Percentiles rank a stretch among this genome's conserved stretches.
Conservation (phyloP, 371 early-diverging fungal species). For the Furculomyces boomerangus region DNA sequence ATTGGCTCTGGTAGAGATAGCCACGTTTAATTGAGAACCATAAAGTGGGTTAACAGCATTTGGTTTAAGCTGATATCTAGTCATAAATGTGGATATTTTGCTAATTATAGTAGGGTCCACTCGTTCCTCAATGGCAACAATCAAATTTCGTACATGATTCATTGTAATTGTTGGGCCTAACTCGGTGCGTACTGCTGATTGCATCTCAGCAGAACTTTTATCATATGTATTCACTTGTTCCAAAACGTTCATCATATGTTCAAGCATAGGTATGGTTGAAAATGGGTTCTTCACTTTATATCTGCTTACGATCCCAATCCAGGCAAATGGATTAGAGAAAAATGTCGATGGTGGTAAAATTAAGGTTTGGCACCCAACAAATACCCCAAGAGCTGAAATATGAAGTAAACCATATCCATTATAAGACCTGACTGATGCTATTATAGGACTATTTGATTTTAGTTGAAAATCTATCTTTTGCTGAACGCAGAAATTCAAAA, state of each 20-base stretch:
- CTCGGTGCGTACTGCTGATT: not conserved
- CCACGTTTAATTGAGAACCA: slow-evolving; percentile 52
- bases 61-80: slow-evolving; percentile 30
- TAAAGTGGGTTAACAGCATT: slow-evolving; percentile 49
- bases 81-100: slow-evolving; percentile 3
- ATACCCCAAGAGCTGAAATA: slow-evolving; percentile 47
- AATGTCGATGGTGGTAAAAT: slow-evolving; percentile 35
- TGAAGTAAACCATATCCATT: slow-evolving; percentile 58
- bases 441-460: slow-evolving; percentile 33
- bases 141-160: slow-evolving; percentile 35
- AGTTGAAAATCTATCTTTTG: slow-evolving; percentile 60
- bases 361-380: slow-evolving; percentile 34
- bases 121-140: slow-evolving; percentile 49
- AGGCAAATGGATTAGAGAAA: slow-evolving; percentile 29
- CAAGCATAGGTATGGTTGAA: slow-evolving; percentile 49
- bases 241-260: slow-evolving; percentile 38
- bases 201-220: not conserved
- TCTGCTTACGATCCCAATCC: slow-evolving; percentile 41
- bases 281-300: slow-evolving; percentile 51
- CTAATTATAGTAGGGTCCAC: slow-evolving; percentile 31
- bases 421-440: slow-evolving; percentile 45
- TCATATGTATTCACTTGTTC: not conserved
- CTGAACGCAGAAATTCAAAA: slow-evolving; percentile 53
- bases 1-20: slow-evolving; percentile 59
- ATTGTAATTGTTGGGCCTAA: not conserved